These are phyloP conservation scores for Choiromyces venosus DNA, from an alignment of 495 filamentous ascomycete species.

Conservation along the genomic window DNA sequence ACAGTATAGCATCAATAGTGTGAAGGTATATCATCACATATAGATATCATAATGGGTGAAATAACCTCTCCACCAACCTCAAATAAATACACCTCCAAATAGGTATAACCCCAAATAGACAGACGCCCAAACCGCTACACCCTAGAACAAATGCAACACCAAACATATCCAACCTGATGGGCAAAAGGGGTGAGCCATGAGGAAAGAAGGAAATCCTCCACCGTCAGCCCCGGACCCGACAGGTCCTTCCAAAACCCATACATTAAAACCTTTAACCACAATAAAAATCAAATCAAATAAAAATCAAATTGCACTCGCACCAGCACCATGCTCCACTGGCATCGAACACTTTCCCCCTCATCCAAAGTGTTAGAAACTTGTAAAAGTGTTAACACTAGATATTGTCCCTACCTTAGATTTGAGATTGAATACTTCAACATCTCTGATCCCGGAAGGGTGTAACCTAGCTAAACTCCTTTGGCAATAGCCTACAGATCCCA, in stretches of 20 bases:
- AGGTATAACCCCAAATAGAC: too few species aligned
- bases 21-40: too few species aligned
- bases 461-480: not conserved
- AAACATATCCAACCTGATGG: too few species aligned
- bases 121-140: too few species aligned
- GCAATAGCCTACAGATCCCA: not conserved
- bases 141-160: too few species aligned
- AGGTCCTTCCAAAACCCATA: not conserved
- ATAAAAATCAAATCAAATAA: not conserved
- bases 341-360: not conserved
- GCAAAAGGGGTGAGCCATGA: not conserved
- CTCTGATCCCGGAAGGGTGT: not conserved
- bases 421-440: not conserved
- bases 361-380: not conserved
- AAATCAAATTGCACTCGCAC: not conserved
- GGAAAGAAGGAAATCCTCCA: not conserved
- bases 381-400: not conserved
- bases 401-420: not conserved
- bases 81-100: too few species aligned
- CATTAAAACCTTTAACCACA: not conserved
- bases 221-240: not conserved
- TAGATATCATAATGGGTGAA: too few species aligned
- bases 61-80: too few species aligned
- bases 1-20: too few species aligned
- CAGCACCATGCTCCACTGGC: not conserved